A percentile compares a stretch with the other conserved stretches of the same genome.
Evolutionary conservation across 768 basidiomycete species (phyloP).

Genomic region (Tremella yokohamensis): DNA sequence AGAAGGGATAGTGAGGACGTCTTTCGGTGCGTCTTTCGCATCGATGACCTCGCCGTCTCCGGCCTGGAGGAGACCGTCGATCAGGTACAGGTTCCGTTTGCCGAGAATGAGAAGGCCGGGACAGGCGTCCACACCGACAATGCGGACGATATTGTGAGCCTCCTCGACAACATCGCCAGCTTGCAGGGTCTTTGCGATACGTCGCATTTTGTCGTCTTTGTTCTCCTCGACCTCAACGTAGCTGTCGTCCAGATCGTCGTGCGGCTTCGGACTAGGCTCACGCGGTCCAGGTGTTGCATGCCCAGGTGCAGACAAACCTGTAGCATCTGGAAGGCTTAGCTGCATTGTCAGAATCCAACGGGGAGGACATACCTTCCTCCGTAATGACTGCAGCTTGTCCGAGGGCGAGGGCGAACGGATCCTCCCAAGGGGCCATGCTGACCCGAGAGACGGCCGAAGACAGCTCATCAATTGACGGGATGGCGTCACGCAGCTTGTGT

Average conservation of each 20-base stretch:
- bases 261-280: not conserved
- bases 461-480: slow-evolving; percentile 44
- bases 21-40: slow-evolving; percentile 75
- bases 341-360: too few relatives aligned
- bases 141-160: slow-evolving; percentile 69
- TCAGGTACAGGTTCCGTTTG: slow-evolving; percentile 76
- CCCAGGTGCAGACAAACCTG: too few relatives aligned
- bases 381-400: slow-evolving; percentile 34
- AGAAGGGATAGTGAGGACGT: slow-evolving; percentile 70
- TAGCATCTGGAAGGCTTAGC: too few relatives aligned
- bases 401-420: slow-evolving; percentile 45
- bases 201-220: slow-evolving; percentile 69
- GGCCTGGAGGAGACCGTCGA: slow-evolving; percentile 82
- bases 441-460: slow-evolving; percentile 45
- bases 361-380: slow-evolving; percentile 29
- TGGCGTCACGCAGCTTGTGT: slow-evolving; percentile 41
- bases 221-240: slow-evolving; percentile 69
- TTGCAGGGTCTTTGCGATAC: slow-evolving; percentile 80
- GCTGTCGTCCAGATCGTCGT: slow-evolving; percentile 17
- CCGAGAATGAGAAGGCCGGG: slow-evolving; percentile 88
- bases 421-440: slow-evolving; percentile 48
- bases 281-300: not conserved
- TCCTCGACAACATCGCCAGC: slow-evolving; percentile 84
- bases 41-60: slow-evolving; percentile 86
- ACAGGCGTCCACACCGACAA: slow-evolving; percentile 86